phyloP scores from a whole-genome alignment of 805 yeast species.

The Pichia nanzhaoensis region DNA sequence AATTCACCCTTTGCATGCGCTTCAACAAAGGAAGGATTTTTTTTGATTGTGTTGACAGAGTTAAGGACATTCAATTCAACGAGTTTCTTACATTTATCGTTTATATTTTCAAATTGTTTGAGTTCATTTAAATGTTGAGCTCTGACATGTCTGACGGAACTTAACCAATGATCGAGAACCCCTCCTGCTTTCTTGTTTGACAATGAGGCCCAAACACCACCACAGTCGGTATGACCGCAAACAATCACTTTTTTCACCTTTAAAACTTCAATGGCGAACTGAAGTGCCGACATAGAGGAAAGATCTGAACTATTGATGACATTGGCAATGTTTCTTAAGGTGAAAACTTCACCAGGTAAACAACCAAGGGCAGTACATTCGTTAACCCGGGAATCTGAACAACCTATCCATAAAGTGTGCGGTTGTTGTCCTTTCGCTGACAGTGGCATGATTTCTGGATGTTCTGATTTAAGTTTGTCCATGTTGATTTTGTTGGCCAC shows the following conservation, averaged over 20 bases:
- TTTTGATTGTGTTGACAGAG: conserved; percentile 61
- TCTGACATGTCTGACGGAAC: conserved; percentile 60
- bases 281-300: conserved; percentile 70
- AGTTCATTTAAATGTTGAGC: conserved; percentile 50
- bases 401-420: conserved; percentile 89
- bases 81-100: conserved; percentile 51
- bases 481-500: conserved; percentile 41
- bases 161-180: conserved; percentile 66
- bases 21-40: conserved; percentile 60
- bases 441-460: conserved; percentile 52
- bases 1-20: conserved; percentile 59
- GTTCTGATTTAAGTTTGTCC: conserved; percentile 39
- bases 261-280: conserved; percentile 79
- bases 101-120: conserved; percentile 42
- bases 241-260: conserved; percentile 76
- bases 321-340: conserved; percentile 85
- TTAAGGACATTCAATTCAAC: conserved; percentile 70
- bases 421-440: conserved; percentile 87
- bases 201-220: conserved; percentile 81
- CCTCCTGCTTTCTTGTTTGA: conserved; percentile 59
- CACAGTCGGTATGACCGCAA: conserved; percentile 95
- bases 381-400: conserved; percentile 87
- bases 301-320: conserved; percentile 64
- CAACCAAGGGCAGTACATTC: conserved; percentile 67
- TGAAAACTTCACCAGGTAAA: conserved; percentile 88